These are phyloP conservation scores for Helenozyma baotianmanensis DNA, from an alignment of 805 yeast species.

Conservation along the genomic window DNA sequence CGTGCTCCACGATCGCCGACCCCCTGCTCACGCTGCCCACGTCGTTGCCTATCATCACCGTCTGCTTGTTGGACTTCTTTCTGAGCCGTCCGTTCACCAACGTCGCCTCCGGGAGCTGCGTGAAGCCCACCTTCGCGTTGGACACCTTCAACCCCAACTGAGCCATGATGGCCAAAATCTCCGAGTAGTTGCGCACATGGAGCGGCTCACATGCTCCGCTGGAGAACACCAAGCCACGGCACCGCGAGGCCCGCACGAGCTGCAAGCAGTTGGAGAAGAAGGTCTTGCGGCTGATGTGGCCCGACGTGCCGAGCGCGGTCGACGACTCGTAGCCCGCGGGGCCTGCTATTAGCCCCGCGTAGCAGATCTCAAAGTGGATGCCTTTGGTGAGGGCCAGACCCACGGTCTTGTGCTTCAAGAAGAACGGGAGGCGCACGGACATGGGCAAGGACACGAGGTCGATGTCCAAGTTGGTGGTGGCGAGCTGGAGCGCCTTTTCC, in stretches of 20 bases:
- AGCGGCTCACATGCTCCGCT: slow-evolving; percentile 64
- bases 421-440: slow-evolving; percentile 62
- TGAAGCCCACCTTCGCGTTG: slow-evolving; percentile 55
- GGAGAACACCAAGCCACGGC: slow-evolving; percentile 72
- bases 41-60: slow-evolving; percentile 50
- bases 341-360: slow-evolving; percentile 49
- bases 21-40: slow-evolving; percentile 9
- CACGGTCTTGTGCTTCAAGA: slow-evolving; percentile 75
- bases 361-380: slow-evolving; percentile 73
- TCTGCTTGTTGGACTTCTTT: slow-evolving; percentile 72
- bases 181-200: slow-evolving; percentile 62
- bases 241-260: slow-evolving; percentile 75
- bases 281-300: slow-evolving; percentile 47
- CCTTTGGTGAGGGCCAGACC: slow-evolving; percentile 85
- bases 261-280: slow-evolving; percentile 70
- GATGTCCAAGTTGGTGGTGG: slow-evolving; percentile 71
- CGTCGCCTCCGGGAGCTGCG: slow-evolving; percentile 57
- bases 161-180: slow-evolving; percentile 60
- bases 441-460: slow-evolving; percentile 77
- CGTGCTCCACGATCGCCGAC: slow-evolving; percentile 5
- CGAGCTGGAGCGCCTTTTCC: slow-evolving; percentile 73
- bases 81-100: slow-evolving; percentile 73
- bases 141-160: slow-evolving; percentile 67
- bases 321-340: slow-evolving; percentile 23
- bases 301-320: slow-evolving; percentile 17